Evolutionary conservation across 192 early-diverging fungal species (phyloP), one percentile per base, ranked within the genome.

Genomic region (Coemansia sp.): DNA sequence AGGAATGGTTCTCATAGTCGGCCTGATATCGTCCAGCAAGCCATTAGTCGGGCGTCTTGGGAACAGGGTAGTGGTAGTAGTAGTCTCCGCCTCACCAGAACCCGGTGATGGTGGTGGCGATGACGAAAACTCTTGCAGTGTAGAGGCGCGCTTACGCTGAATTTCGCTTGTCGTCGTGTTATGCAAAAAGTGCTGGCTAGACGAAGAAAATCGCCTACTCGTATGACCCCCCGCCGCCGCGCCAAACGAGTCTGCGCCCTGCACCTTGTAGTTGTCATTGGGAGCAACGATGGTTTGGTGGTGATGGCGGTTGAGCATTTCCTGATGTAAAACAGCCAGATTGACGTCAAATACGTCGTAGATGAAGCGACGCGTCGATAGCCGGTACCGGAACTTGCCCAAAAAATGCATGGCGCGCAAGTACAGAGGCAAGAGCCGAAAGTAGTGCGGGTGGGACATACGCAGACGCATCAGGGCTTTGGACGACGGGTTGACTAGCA

Each of bases 391-490:
- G 46, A 75, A 83, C 72, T 74, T 83, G 43, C 76, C 70, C 62
- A 83, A 39, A 51, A 83, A 42, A n/a, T 62, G 40, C 70, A 83
- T 72, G 1, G 58, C 68, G 12, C 49, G 42, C 65, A 69, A 49
- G 47, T 83, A 83, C 25, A 83, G 40, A 0, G 75, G 71, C 27
- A 83, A 6, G 12, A 83, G 59, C 1, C 76, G 71, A 25, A 83
- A 83, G 69, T 83, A 83, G 56, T 83, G 81, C 49, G 81, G 81
- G 35, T 83, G 81, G 8, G 81, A 83, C 2, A 68, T 83, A 41
- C 81, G 71, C 59, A 83, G 65, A 9, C 76, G 71, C 72, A 78
- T 72, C 10, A 83, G 53, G 5, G 73, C 71, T 59, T 76, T 83
- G 19, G 76, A 78, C 22, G 71, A 72, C 24, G 64, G 65, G 60